Base-by-base conservation (phyloP, 2,329 filamentous ascomycete genomes). In the Colletotrichum graminicola region DNA sequence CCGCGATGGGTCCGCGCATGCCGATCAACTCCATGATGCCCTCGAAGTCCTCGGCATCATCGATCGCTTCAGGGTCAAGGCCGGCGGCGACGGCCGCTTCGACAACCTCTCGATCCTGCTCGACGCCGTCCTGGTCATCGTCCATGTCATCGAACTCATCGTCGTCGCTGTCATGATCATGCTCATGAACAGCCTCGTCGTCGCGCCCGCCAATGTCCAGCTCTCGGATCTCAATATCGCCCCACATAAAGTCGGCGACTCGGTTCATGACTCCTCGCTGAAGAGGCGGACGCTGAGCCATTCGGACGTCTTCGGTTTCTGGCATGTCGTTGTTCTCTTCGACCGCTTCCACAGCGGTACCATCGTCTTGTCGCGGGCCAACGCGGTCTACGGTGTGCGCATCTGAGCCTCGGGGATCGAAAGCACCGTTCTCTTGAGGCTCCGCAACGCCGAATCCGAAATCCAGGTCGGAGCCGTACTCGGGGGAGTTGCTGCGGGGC, bases 11-110 rank as follows among this genome's bases (percentile, higher is more conserved):
- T 0, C 96, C 96, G 77, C 97, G 94, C 93, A 99, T 97, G 47
- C 96, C 96, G 71, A 99, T 92, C 21, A 99, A 89, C 80, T 99
- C 96, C 85, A 99, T 91, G 63, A 99, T 93, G 0, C 96, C 96
- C 79, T 99, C 96, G 21, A 99, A 90, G 78, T 99, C 96, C 81
- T 99, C 96, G 12, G 93, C 93, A 75, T 98, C 93, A 54, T 95
- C 93, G 52, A 94, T 88, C 12, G 91, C 92, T 75, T 93, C 91
- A 65, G 90, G 87, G 66, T 97, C 94, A 45, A 95, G 84, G 11
- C 88, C 92, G 21, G 89, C 90, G 60, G 88, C 89, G 26, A 87
- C 87, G n/a, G 89, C 91, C 55, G 88, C 92, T 63, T 90, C 89
- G 29, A 89, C 84, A 1, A 89, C 88, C 70, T 92, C 90, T 18